Evolutionary conservation across 2,329 filamentous ascomycete genomes (phyloP), one percentile per base, ranked within the genome.

Genomic region (Fusarium euwallaceae): DNA sequence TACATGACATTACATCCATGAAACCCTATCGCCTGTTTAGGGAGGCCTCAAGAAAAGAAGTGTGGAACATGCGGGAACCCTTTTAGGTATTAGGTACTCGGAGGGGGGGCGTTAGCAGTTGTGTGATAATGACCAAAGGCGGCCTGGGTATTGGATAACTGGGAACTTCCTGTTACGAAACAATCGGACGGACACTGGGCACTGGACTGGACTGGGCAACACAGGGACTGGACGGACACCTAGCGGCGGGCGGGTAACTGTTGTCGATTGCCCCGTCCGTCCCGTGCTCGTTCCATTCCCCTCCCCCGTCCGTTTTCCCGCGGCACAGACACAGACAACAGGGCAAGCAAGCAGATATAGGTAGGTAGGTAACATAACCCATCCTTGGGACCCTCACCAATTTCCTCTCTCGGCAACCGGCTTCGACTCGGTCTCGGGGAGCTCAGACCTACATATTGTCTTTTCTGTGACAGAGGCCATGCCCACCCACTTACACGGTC

Each of bases 41-140:
- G 45, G 45, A 51, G 45, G 45, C 45, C 45, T 48, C 43, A 48
- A 48, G 22, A 51, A 51, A 51, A 27, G 6, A 16, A 51, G 45
- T 51, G 45, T 51, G 45, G 45, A 51, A 51, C 45, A 51, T 51
- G 24, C 45, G 45, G 45, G 45, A 56, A 56, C 27, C 51, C n/a
- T 14, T 22, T 34, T 32, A 32, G 10, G 32, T 32, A 32, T 56
- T 34, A 8, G 22, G 51, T 14, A 8, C 20, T n/a, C 22, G 36
- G 24, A 16, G 6, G 39, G 39, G 39, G 4, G 36, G 39, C 12
- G 27, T 27, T 27, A 8, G 27, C 27, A 8, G 22, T 62, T 62
- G 60, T 48, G 41, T 62, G 60, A 62, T 62, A 62, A 48, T 62
- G 60, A 51, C 60, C 20, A 63, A 51, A 63, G 17, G 32, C 22